A percentile compares a stretch with the other conserved stretches of the same genome.
Evolutionary conservation across 2,329 filamentous ascomycete species (phyloP).

Genomic region (Aspergillus flavus): DNA sequence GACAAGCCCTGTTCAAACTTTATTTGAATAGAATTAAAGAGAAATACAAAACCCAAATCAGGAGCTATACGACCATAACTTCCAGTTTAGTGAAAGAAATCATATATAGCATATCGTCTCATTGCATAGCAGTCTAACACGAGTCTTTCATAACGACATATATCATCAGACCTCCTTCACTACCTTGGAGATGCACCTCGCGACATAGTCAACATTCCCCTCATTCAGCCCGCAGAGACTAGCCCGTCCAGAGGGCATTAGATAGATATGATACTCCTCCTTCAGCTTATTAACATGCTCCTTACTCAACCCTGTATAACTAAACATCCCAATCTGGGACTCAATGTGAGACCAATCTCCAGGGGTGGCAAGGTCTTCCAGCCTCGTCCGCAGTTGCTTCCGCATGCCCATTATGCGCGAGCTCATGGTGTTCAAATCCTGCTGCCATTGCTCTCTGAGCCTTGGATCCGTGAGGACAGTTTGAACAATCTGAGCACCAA

Average conservation of each 20-base stretch:
- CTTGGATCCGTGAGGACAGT: constrained; percentile 26
- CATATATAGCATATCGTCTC: not conserved
- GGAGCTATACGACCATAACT: too few species aligned
- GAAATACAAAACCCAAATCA: too few species aligned
- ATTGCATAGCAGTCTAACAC: not conserved
- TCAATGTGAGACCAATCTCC: constrained; percentile 37
- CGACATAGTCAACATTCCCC: constrained; percentile 25
- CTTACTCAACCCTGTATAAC: constrained; percentile 38
- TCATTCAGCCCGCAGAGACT: constrained; percentile 36
- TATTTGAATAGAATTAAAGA: too few species aligned
- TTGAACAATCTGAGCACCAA: constrained; percentile 34
- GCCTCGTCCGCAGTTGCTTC: constrained; percentile 29
- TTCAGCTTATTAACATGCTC: constrained; percentile 34
- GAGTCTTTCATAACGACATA: not conserved
- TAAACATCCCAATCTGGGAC: constrained; percentile 47
- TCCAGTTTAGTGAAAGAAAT: not conserved
- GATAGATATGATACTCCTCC: constrained; percentile 39
- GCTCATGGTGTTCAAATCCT: constrained; percentile 40
- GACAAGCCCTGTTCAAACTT: too few species aligned
- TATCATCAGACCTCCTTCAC: not conserved
- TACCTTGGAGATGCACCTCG: not conserved
- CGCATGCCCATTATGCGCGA: constrained; percentile 40
- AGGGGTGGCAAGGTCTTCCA: constrained; percentile 26
- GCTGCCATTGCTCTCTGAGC: constrained; percentile 32
- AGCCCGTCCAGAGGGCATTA: constrained; percentile 37